A percentile compares a stretch with the other conserved stretches of the same genome.
These are phyloP conservation scores for Xylariaceae sp. DNA, from an alignment of 2,329 filamentous ascomycete genomes.

Conservation along the genomic window DNA sequence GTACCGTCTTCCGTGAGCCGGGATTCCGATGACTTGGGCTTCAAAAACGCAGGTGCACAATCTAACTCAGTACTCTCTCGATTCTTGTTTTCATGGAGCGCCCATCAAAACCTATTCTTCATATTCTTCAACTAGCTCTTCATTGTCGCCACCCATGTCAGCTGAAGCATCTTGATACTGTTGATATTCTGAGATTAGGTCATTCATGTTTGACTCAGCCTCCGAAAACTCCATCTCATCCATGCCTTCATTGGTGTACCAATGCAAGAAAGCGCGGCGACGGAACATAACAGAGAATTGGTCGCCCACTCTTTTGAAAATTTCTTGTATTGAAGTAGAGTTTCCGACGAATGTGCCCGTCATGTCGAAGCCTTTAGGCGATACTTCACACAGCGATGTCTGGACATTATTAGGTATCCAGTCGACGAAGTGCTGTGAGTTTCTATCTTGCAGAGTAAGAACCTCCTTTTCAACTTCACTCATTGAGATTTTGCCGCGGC, in stretches of 20 bases:
- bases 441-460: conserved; percentile 99
- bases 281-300: conserved; percentile 99
- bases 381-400: conserved; percentile 98
- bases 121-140: conserved; percentile 96
- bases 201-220: conserved; percentile 99
- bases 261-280: conserved; percentile 99
- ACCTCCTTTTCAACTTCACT: conserved; percentile 99
- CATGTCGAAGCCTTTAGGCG: conserved; percentile 97
- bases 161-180: conserved; percentile 99
- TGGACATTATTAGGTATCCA: conserved; percentile 99
- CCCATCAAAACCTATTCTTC: conserved; percentile 91
- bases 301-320: conserved; percentile 99
- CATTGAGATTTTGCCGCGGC: conserved; percentile 99
- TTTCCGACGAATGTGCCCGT: conserved; percentile 99
- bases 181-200: conserved; percentile 99
- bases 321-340: conserved; percentile 99
- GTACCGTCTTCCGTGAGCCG: no score
- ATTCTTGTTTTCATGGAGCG: no score
- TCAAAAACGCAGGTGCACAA: no score
- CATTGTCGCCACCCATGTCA: conserved; percentile 95
- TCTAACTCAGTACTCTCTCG: no score
- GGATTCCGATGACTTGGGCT: no score
- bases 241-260: conserved; percentile 99
- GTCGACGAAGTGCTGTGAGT: conserved; percentile 99
- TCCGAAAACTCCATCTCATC: conserved; percentile 99